Evolutionary conservation across 352 stramenopile genomes (phyloP), one percentile per base, ranked within the genome.

Genomic region (Globisporangium ultimum): DNA sequence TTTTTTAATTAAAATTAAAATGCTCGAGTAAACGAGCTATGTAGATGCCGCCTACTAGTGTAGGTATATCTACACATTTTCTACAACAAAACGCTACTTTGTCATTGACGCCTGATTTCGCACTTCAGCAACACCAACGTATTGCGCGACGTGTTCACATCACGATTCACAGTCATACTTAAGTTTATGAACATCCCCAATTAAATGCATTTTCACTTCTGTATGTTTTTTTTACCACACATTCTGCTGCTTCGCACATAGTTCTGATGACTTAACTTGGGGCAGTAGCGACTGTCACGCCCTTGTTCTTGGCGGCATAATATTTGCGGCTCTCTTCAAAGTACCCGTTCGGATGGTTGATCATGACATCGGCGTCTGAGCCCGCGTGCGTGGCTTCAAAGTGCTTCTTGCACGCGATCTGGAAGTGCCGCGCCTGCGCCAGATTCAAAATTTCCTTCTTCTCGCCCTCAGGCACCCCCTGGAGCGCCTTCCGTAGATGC

Each of bases 301-400:
- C 72, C 55, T 84, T 84, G 47, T 81, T 88, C 71, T 94, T 97
- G 46, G 78, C 72, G 9, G 83, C 89, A 61, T 97, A 88, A 67
- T 98, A 99, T 53, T 95, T 91, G 55, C 95, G 88, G 68, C 87
- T 98, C 34, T 98, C 93, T 54, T 97, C 88, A 61, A 99, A 99
- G 87, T 94, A 99, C 40, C 90, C 93, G 71, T 99, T 99, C 15
- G 97, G 97, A 79, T 99, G 97, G 75, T 99, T 99, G 42, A 98
- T 95, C 55, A 99, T 96, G 38, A 97, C 87, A 57, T 97, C 91
- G 13, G 76, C 68, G 47, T 93, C 80, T 21, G 66, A 79, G 7
- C 88, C 75, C 0, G 87, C 78, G 74, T 99, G 96, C 18, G 84
- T 91, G 21, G 89, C 88, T 72, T 99, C 95, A 73, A 99, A 99